Conservation (phyloP, 345 rosid genomes). For the Syzygium aqueum region DNA sequence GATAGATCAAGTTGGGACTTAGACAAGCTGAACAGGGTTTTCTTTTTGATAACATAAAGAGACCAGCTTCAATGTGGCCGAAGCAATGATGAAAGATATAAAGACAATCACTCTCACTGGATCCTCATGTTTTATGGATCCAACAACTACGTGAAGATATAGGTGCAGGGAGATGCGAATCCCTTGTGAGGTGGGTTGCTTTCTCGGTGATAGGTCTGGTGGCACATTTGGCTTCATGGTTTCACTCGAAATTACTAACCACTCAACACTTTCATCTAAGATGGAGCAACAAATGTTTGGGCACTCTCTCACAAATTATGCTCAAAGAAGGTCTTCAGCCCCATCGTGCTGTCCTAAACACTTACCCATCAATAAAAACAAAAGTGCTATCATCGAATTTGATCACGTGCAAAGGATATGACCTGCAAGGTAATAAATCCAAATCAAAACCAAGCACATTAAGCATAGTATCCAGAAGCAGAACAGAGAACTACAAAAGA, state of each 20-base stretch:
- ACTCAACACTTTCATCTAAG: background rate
- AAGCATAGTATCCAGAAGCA: background rate
- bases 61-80: background rate
- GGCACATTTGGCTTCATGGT: background rate
- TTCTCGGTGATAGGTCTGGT: background rate
- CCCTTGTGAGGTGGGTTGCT: background rate
- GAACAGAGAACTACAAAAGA: background rate
- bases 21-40: background rate
- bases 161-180: background rate
- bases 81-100: background rate
- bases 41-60: background rate
- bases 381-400: background rate
- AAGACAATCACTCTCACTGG: background rate
- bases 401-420: constrained; percentile 59
- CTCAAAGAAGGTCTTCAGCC: background rate
- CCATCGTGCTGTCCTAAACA: background rate
- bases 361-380: background rate
- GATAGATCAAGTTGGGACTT: background rate
- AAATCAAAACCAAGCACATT: background rate
- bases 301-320: background rate
- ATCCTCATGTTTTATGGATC: background rate
- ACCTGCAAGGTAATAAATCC: constrained; percentile 40
- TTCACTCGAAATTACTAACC: background rate
- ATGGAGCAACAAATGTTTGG: background rate
- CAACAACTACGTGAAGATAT: background rate